Percentiles rank a stretch among this genome's conserved stretches.
phyloP scores from a whole-genome alignment of 345 rosid genomes.

The Citrus australasica region DNA sequence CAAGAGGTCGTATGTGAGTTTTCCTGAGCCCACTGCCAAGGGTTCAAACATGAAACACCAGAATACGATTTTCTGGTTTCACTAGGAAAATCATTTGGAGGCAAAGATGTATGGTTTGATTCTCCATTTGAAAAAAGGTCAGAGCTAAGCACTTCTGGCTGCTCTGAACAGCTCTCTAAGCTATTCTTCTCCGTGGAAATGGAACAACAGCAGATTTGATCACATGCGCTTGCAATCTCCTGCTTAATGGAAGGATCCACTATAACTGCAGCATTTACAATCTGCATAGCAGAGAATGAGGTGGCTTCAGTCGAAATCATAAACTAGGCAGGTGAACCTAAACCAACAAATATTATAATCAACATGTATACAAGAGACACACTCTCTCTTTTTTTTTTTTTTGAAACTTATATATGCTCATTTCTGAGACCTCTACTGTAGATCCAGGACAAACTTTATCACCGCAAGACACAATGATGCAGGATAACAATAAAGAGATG shows the following conservation, averaged over 20 bases:
- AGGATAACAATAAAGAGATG: background rate
- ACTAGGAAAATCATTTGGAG: conserved; percentile 23
- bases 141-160: conserved; percentile 6
- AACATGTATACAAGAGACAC: background rate
- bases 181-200: conserved; percentile 16
- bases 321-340: background rate
- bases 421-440: background rate
- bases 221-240: conserved; percentile 62
- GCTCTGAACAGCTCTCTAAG: conserved; percentile 14
- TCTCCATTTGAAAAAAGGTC: conserved; percentile 10
- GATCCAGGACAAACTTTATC: background rate
- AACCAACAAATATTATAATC: too few species aligned
- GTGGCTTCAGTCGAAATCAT: background rate
- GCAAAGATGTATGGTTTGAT: conserved; percentile 7
- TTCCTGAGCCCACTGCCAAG: conserved; percentile 60
- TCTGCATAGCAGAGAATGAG: conserved; percentile 34
- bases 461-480: background rate
- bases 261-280: conserved; percentile 76
- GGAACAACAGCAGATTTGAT: conserved; percentile 43
- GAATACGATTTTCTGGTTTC: conserved; percentile 16
- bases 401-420: background rate
- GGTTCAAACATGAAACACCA: conserved; percentile 64
- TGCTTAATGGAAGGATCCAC: conserved; percentile 61
- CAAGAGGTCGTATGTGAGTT: conserved; percentile 19
- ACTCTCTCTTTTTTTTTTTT: background rate